Evolutionary conservation across 2,329 filamentous ascomycete species (phyloP).

Genomic region (Macrophomina pseudophaseolina): DNA sequence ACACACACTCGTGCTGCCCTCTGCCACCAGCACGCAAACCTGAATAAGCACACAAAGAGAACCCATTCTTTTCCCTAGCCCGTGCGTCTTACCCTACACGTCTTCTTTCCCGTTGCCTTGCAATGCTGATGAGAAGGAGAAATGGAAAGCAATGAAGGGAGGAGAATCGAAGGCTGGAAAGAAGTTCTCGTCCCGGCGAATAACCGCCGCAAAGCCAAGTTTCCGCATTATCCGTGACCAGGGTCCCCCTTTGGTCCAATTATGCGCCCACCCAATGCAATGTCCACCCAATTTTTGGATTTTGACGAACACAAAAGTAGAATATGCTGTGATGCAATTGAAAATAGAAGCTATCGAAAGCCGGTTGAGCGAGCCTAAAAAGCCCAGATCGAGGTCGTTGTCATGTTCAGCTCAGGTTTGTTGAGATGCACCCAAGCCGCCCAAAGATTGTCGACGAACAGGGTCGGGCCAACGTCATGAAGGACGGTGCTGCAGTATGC

Average conservation of each 20-base stretch:
- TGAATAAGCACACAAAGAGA: neutral
- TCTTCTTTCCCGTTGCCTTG: conserved; percentile 8
- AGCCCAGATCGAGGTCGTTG: conserved; percentile 5
- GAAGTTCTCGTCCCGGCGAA: neutral
- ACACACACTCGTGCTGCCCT: neutral
- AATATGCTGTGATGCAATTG: conserved; percentile 8
- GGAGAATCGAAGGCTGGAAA: neutral
- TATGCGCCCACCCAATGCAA: conserved; percentile 26
- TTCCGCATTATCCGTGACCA: conserved; percentile 21
- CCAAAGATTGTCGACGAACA: neutral
- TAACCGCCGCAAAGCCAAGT: conserved; percentile 16
- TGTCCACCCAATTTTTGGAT: conserved; percentile 23
- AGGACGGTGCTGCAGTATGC: neutral
- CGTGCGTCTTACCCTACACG: neutral
- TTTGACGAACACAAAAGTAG: conserved; percentile 19
- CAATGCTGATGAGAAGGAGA: conserved; percentile 3
- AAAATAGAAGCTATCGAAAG: conserved; percentile 8
- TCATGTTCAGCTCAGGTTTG: neutral
- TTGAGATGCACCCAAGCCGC: neutral
- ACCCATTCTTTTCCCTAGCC: neutral
- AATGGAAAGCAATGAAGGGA: neutral
- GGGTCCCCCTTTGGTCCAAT: conserved; percentile 15
- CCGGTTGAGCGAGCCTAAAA: conserved; percentile 7
- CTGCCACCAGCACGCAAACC: neutral
- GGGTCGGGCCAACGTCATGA: neutral